A percentile compares a stretch with the other conserved stretches of the same genome.
Conservation (phyloP, 176 grass and related monocot species). For the Paspalum notatum region DNA sequence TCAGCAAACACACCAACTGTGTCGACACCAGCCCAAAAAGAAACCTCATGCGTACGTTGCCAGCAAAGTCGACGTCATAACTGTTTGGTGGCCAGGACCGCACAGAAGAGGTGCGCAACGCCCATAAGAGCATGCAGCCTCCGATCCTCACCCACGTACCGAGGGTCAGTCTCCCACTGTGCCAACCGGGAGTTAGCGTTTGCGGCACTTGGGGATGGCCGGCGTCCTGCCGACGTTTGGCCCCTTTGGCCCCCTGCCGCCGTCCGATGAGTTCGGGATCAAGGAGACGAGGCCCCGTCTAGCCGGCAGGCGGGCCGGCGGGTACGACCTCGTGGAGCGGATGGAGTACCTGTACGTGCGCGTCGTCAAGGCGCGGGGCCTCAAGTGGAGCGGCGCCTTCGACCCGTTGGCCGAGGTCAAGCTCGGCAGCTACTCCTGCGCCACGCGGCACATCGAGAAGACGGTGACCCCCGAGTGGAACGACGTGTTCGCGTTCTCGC, state of each 20-base stretch:
- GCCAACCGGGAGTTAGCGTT: neutral
- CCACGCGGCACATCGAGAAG: conserved; percentile 61
- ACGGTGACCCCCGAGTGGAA: conserved; percentile 63
- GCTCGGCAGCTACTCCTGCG: conserved; percentile 50
- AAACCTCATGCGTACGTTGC: neutral
- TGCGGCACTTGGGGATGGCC: conserved; percentile 19
- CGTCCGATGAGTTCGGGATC: conserved; percentile 47
- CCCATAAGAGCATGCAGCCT: conserved; percentile 37
- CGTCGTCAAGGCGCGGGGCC: conserved; percentile 66
- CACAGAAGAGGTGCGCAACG: conserved; percentile 14
- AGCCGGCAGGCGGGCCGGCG: conserved; percentile 35
- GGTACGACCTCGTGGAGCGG: conserved; percentile 79
- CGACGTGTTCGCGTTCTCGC: conserved; percentile 75
- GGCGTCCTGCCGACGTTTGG: conserved; percentile 52
- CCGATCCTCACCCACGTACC: neutral
- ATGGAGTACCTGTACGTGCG: conserved; percentile 90
- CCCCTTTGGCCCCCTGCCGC: conserved; percentile 22
- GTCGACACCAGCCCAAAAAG: conserved; percentile 46
- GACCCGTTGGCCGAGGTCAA: conserved; percentile 56
- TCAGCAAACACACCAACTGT: conserved; percentile 37
- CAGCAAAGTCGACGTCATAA: conserved; percentile 17
- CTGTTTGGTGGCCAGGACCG: conserved; percentile 46
- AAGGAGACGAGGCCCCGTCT: conserved; percentile 59
- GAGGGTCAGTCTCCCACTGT: neutral
- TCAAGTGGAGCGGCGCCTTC: conserved; percentile 40